Base-by-base conservation (phyloP, 2,329 filamentous ascomycete species). In the Juglanconis oblonga region DNA sequence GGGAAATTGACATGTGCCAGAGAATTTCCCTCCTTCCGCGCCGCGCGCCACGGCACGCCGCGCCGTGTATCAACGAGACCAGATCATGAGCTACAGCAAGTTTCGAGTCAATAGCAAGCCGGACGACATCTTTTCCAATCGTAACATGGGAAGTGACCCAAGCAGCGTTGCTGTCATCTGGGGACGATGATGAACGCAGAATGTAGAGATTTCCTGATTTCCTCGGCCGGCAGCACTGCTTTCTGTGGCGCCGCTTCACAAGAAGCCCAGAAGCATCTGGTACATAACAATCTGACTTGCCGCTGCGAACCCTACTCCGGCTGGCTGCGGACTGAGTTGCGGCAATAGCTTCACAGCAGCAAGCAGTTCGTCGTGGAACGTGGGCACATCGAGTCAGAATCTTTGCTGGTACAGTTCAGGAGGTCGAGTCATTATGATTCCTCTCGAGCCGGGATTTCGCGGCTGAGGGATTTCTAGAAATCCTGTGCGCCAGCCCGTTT, bases 201-300 rank as follows among this genome's bases (percentile, higher is more conserved):
- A 57, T 57, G 33, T 17, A 42, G 35, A 24, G 53, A 49, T 45
- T 49, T 42, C 53, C 55, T 51, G 35, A 45, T 57, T 49, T 51
- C 29, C 38, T 40, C n/a, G 17, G 10, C 29, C 45, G 29, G 52
- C 44, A 44, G 36, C n/a, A 31, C 29, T 11, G 57, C 14, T 55
- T 44, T 52, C 45, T 31, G 57, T 51, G 52, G 45, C 45, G 31
- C n/a, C 51, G 57, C 55, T 42, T 40, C 52, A 59, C 57, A 36
- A 38, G 24, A 7, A 44, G 52, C 36, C 57, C 57, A 59, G 57
- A 59, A 55, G 57, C 48, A 35, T 55, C 52, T 40, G 45, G 40
- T 49, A 32, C 47, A 14, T 42, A 13, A 14, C 38, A 42, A 49
- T 40, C 17, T 52, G 14, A 32, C 32, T 6, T 33, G 32, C 29